phyloP scores from a whole-genome alignment of 2,329 filamentous ascomycete genomes.

The Aspergillus sp. region DNA sequence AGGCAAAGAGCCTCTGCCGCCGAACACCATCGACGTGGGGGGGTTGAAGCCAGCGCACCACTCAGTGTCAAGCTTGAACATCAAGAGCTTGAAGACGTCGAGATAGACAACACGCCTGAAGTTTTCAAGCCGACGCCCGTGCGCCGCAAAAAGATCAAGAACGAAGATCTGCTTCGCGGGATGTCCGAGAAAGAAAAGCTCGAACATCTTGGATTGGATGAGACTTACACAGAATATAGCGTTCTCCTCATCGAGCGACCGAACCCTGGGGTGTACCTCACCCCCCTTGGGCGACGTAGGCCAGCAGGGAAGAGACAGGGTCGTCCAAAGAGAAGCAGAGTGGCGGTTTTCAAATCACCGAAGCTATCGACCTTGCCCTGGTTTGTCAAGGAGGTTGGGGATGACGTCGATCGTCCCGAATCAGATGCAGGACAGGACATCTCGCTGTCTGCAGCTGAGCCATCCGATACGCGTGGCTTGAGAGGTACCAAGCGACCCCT shows the following conservation, averaged over 20 bases:
- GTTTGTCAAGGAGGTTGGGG: constrained; percentile 24
- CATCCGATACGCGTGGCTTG: not conserved
- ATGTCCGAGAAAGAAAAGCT: constrained; percentile 39
- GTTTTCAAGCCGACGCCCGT: not conserved
- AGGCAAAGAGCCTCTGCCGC: constrained; percentile 1
- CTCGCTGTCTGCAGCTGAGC: not conserved
- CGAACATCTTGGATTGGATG: constrained; percentile 38
- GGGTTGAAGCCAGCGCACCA: not conserved
- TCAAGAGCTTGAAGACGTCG: constrained; percentile 1
- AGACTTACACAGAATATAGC: constrained; percentile 41
- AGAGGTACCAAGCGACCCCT: not conserved
- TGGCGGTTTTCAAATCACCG: constrained; percentile 39
- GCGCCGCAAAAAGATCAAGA: constrained; percentile 12
- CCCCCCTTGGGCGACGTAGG: constrained; percentile 36
- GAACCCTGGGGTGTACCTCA: constrained; percentile 40
- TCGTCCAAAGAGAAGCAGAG: constrained; percentile 36
- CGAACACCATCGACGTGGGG: not conserved
- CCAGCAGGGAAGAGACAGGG: constrained; percentile 37
- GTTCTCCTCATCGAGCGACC: constrained; percentile 36
- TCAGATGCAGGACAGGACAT: not conserved
- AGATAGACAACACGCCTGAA: constrained; percentile 7
- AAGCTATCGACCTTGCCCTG: constrained; percentile 33
- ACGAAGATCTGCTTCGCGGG: constrained; percentile 20
- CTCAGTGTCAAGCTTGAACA: not conserved
- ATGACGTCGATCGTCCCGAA: constrained; percentile 6